Conservation (phyloP, 352 stramenopile species). For the Plasmopara halstedii region DNA sequence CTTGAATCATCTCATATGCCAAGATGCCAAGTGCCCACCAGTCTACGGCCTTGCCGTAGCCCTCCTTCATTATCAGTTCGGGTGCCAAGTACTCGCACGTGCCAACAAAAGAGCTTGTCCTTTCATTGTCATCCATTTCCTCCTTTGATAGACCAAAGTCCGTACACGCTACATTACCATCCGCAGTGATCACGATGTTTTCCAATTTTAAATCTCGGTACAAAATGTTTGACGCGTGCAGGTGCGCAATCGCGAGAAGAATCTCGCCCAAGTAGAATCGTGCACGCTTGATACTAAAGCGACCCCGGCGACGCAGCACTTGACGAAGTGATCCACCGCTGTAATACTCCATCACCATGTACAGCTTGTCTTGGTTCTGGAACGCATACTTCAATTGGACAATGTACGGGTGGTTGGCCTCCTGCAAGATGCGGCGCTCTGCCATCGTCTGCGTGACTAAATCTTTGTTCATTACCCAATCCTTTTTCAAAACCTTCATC, state of each 20-base stretch:
- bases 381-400: conserved; percentile 70
- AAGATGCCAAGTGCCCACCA: conserved; percentile 76
- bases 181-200: conserved; percentile 66
- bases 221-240: conserved; percentile 58
- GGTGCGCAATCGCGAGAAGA: conserved; percentile 52
- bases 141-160: conserved; percentile 73
- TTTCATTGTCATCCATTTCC: conserved; percentile 61
- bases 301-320: conserved; percentile 48
- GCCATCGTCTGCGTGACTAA: conserved; percentile 72
- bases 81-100: conserved; percentile 72
- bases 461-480: conserved; percentile 80
- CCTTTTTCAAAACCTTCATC: conserved; percentile 77
- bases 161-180: conserved; percentile 63
- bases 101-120: conserved; percentile 60
- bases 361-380: conserved; percentile 75
- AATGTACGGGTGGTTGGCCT: conserved; percentile 72
- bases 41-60: conserved; percentile 63
- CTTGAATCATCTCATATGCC: conserved; percentile 69
- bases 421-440: conserved; percentile 61
- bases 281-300: conserved; percentile 66
- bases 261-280: conserved; percentile 66
- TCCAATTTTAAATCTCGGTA: conserved; percentile 72
- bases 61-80: conserved; percentile 64
- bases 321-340: conserved; percentile 60
- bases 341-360: conserved; percentile 82